phyloP scores from a whole-genome alignment of 441 rosid species.

The Croton setiger region DNA sequence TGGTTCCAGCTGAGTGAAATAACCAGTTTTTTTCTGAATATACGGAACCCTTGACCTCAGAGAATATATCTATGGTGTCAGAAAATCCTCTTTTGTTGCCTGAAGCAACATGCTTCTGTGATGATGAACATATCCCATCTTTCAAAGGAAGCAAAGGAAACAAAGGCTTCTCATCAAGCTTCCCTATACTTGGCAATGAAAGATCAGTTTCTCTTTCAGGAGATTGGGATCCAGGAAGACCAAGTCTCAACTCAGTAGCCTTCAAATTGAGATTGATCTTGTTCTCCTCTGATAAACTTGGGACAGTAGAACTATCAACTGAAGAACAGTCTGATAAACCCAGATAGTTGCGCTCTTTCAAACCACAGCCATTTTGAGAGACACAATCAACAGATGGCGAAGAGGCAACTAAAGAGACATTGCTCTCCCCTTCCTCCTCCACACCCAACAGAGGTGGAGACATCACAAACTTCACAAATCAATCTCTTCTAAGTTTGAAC shows the following conservation, averaged over 20 bases:
- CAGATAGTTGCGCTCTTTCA: conserved; percentile 57
- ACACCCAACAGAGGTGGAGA: conserved; percentile 46
- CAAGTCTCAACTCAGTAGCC: conserved; percentile 86
- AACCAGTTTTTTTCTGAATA: conserved; percentile 68
- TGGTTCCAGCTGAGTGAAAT: conserved; percentile 44
- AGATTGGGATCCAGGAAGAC: conserved; percentile 81
- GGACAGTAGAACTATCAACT: conserved; percentile 50
- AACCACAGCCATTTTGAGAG: conserved; percentile 34
- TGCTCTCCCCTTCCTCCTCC: conserved; percentile 50
- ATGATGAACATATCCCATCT: conserved; percentile 45
- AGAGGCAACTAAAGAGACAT: conserved; percentile 32
- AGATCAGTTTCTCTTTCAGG: conserved; percentile 55
- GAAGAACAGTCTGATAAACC: conserved; percentile 63
- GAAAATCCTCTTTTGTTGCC: conserved; percentile 86
- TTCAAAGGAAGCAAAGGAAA: conserved; percentile 70
- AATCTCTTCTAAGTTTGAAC: conserved; percentile 18
- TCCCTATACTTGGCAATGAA: conserved; percentile 39
- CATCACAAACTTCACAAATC: conserved; percentile 35
- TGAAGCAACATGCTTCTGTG: conserved; percentile 54
- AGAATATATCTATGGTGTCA: conserved; percentile 70
- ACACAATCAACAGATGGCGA: conserved; percentile 37
- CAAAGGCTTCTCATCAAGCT: conserved; percentile 65
- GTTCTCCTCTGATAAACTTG: conserved; percentile 33
- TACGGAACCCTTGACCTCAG: conserved; percentile 51
- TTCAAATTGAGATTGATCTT: conserved; percentile 60